A percentile compares a stretch with the other conserved stretches of the same genome.
Evolutionary conservation across 306 rosid genomes (phyloP).

Genomic region (Comarum palustre): DNA sequence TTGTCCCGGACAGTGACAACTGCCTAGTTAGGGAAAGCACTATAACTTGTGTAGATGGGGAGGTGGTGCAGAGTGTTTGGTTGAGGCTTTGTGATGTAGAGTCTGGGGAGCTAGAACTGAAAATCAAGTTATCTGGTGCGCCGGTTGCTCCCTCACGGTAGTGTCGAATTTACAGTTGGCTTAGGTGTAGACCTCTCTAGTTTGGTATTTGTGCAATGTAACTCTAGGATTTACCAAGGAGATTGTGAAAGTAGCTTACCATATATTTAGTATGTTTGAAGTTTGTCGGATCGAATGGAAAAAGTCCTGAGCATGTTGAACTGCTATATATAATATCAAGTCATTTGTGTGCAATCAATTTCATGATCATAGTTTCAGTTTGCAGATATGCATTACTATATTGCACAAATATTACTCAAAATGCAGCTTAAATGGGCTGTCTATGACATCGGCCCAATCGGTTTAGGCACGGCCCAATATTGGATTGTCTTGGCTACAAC

Average conservation of each 20-base stretch:
- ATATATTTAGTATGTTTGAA: neutral
- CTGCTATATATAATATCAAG: neutral
- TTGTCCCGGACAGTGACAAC: slow-evolving; percentile 70
- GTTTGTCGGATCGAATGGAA: neutral
- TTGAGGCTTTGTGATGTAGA: slow-evolving; percentile 81
- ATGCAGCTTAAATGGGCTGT: too few relatives aligned
- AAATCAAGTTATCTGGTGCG: slow-evolving; percentile 52
- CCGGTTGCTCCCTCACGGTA: slow-evolving; percentile 31
- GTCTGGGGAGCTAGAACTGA: slow-evolving; percentile 83
- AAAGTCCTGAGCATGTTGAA: neutral
- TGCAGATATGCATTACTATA: neutral
- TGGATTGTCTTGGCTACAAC: neutral
- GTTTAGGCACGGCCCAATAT: neutral
- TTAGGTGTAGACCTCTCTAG: slow-evolving; percentile 24
- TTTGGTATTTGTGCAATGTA: slow-evolving; percentile 22
- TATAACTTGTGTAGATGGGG: slow-evolving; percentile 69
- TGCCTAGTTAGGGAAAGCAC: slow-evolving; percentile 80
- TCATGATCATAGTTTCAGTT: neutral
- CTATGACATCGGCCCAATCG: neutral
- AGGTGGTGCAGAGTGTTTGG: slow-evolving; percentile 82
- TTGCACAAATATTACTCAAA: too few relatives aligned
- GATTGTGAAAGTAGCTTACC: slow-evolving; percentile 10
- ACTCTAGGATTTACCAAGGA: slow-evolving; percentile 3
- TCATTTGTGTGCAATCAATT: too few relatives aligned
- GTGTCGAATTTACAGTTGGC: slow-evolving; percentile 24